Percentiles rank a stretch among this genome's conserved stretches.
Conservation (phyloP, 768 basidiomycete species). For the Russula brevipes region DNA sequence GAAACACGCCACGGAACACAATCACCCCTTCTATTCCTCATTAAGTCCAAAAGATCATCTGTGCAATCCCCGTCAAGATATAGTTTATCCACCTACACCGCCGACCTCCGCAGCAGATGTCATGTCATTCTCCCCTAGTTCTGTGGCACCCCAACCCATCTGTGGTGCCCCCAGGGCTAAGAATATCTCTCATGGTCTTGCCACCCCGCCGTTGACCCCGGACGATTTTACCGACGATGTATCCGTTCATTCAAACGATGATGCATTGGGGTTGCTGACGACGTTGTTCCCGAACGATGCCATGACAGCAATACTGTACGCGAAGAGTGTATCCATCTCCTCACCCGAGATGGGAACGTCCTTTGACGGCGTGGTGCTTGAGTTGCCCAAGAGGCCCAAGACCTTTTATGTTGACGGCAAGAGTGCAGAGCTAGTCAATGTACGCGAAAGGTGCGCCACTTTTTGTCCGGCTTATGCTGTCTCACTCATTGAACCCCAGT, state of each 20-base stretch:
- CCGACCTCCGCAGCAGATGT: slow-evolving; percentile 21
- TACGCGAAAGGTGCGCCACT: slow-evolving; percentile 68
- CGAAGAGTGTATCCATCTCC: slow-evolving; percentile 69
- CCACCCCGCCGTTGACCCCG: slow-evolving; percentile 77
- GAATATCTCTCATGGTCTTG: slow-evolving; percentile 35
- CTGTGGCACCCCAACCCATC: slow-evolving; percentile 30
- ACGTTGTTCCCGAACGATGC: slow-evolving; percentile 73
- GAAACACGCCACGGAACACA: slow-evolving; percentile 31
- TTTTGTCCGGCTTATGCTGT: slow-evolving; percentile 8
- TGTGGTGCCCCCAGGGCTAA: slow-evolving; percentile 14
- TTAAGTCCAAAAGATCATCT: slow-evolving; percentile 36
- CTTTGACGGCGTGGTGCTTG: slow-evolving; percentile 76
- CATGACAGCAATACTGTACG: slow-evolving; percentile 59
- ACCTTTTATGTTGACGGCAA: slow-evolving; percentile 85
- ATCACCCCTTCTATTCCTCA: slow-evolving; percentile 27
- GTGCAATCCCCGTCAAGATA: slow-evolving; percentile 34
- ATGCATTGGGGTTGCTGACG: slow-evolving; percentile 74
- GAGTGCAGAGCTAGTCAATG: slow-evolving; percentile 69
- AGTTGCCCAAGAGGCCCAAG: slow-evolving; percentile 62
- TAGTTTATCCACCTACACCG: slow-evolving; percentile 33
- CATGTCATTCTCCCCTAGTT: slow-evolving; percentile 4
- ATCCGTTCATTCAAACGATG: slow-evolving; percentile 42
- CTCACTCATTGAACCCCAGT: slow-evolving; percentile 36
- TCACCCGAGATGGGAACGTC: slow-evolving; percentile 60
- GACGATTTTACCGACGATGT: slow-evolving; percentile 51